Percentiles rank a stretch among this genome's conserved stretches.
Evolutionary conservation across 176 grass and related monocot genomes (phyloP).

Genomic region (Aegilops longissima): DNA sequence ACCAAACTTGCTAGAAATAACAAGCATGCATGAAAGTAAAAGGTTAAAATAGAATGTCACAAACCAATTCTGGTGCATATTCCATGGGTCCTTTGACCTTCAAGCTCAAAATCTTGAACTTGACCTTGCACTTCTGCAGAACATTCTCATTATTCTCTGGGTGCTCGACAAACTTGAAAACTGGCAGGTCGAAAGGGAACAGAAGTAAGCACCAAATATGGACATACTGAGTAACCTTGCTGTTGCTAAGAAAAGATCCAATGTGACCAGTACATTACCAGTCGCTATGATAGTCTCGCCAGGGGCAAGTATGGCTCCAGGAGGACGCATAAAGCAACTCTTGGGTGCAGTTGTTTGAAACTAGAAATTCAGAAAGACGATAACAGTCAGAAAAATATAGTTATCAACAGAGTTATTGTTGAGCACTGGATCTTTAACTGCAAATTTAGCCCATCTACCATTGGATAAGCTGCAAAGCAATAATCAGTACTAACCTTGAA

Average conservation of each 20-base stretch:
- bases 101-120: constrained; percentile 99
- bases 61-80: constrained; percentile 89
- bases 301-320: constrained; percentile 93
- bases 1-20: constrained; percentile 23
- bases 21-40: neutral
- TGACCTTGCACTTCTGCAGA: constrained; percentile 83
- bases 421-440: neutral
- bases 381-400: constrained; percentile 21
- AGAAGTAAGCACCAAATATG: constrained; percentile 20
- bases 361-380: constrained; percentile 46
- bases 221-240: constrained; percentile 12
- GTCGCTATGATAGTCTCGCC: constrained; percentile 93
- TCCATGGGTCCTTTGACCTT: constrained; percentile 98
- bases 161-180: constrained; percentile 99
- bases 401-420: constrained; percentile 25
- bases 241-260: constrained; percentile 24
- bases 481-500: constrained; percentile 77
- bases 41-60: neutral
- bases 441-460: neutral
- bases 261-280: constrained; percentile 46
- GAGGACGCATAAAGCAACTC: constrained; percentile 98
- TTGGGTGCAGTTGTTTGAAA: constrained; percentile 99
- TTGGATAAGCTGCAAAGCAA: constrained; percentile 14
- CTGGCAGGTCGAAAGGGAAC: constrained; percentile 42
- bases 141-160: constrained; percentile 95